Evolutionary conservation across 768 basidiomycete species (phyloP).

Genomic region (Hebeloma cylindrosporum): DNA sequence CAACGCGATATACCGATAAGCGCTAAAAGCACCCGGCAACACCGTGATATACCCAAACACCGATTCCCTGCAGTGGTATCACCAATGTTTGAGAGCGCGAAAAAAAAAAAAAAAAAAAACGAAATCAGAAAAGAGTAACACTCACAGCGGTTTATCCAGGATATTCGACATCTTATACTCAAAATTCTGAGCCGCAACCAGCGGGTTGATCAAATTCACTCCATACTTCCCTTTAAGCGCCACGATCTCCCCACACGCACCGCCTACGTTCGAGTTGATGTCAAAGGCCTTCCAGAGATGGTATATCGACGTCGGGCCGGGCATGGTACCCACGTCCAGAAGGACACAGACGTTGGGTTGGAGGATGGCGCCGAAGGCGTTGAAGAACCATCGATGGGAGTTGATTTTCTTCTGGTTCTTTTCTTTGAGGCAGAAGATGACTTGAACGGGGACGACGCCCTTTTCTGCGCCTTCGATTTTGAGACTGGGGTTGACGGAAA

Average conservation of each 20-base stretch:
- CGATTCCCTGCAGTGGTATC: constrained; percentile 49
- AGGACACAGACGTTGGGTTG: constrained; percentile 91
- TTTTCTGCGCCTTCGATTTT: constrained; percentile 80
- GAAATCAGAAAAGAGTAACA: not conserved
- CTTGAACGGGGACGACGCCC: constrained; percentile 84
- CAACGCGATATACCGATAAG: constrained; percentile 87
- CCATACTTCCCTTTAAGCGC: constrained; percentile 87
- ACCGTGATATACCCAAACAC: constrained; percentile 96
- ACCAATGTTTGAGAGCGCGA: not conserved
- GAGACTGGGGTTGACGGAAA: constrained; percentile 78
- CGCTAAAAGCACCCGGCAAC: constrained; percentile 89
- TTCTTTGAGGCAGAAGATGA: constrained; percentile 92
- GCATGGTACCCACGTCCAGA: constrained; percentile 81
- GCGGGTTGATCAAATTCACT: constrained; percentile 76
- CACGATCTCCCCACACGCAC: constrained; percentile 96
- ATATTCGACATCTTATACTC: constrained; percentile 96
- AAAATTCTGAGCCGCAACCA: constrained; percentile 89
- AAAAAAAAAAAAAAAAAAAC: constrained; percentile 26
- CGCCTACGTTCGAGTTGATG: constrained; percentile 86
- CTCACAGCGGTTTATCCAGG: constrained; percentile 77
- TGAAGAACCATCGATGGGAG: constrained; percentile 95
- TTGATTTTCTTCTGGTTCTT: constrained; percentile 97
- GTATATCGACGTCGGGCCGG: constrained; percentile 86
- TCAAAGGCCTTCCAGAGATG: constrained; percentile 96
- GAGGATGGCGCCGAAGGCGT: constrained; percentile 79